These are phyloP conservation scores for Debaryomyces sp. DNA, from an alignment of 1,139 yeast genomes.

Conservation along the genomic window DNA sequence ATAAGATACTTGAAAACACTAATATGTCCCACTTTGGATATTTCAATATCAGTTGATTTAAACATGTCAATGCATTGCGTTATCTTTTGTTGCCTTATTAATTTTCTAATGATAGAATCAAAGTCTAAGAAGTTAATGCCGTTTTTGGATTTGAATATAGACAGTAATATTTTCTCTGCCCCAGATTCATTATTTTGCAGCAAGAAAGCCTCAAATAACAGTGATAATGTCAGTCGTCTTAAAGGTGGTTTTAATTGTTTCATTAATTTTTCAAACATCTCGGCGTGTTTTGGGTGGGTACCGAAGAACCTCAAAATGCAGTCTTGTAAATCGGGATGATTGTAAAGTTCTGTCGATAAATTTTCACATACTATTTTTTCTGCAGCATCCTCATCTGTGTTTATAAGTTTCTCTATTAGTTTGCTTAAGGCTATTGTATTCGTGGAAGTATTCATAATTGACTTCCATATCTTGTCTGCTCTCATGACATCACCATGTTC, in stretches of 20 bases:
- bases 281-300: constrained; percentile 5
- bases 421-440: background rate
- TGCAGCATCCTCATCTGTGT: background rate
- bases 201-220: constrained; percentile 34
- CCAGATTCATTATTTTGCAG: constrained; percentile 28
- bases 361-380: background rate
- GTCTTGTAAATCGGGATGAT: constrained; percentile 13
- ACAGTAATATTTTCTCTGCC: constrained; percentile 32
- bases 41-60: constrained; percentile 18
- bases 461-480: constrained; percentile 4
- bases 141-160: constrained; percentile 31
- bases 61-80: constrained; percentile 27
- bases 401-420: background rate
- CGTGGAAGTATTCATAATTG: background rate
- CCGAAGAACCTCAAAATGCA: constrained; percentile 20
- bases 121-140: constrained; percentile 32
- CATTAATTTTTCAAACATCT: constrained; percentile 23
- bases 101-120: constrained; percentile 27
- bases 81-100: constrained; percentile 28
- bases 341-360: constrained; percentile 3
- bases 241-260: constrained; percentile 31
- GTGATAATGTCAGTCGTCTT: constrained; percentile 35
- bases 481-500: constrained; percentile 6
- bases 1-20: constrained; percentile 22
- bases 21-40: constrained; percentile 30